Base-by-base conservation (phyloP, 1,284 basidiomycete genomes). In the Stygiomarasmius scandens region DNA sequence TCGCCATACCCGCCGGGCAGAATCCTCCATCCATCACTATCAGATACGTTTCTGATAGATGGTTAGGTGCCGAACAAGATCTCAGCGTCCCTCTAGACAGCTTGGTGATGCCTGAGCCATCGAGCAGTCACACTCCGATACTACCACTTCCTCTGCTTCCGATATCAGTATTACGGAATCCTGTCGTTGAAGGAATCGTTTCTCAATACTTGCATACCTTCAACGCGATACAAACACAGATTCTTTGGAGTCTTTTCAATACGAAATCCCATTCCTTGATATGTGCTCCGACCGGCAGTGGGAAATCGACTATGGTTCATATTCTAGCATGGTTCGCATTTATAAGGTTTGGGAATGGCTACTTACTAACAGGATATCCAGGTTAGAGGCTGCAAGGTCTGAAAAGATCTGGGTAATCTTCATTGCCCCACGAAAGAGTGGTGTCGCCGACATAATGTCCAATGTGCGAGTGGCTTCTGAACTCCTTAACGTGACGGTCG, bases 11-110 rank as follows among this genome's bases (percentile, higher is more conserved):
- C 2, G 72, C 78, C 25, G 80, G 81, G 12, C 75, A 78, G 36
- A 76, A 79, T 8, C 85, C 85, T 0, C 74, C 85, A 11, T 87
- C 81, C 16, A 74, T 93, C 49, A 85, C 81, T 3, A 79, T 98
- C 52, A 86, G 91, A 24, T 89, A 89, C 62, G 83, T 96, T 45
- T 98, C 95, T 1, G 95, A 98, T 71, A 83, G 86, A 61, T 99
- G 98, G 98, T 80, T 98, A 60, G 95, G 95, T 9, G 91, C 95
- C 6, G 95, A 98, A 64, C 86, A 92, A 56, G 85, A 90, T 63
- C 67, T 89, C 3, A 63, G 67, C 11, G 77, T 98, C 34, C 70
- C 85, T 0, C 74, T 98, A 34, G 84, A 87, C 10, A 76, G 81
- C 16, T 73, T 98, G 11, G 73, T 85, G 54, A 95, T 98, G 87